Base-by-base conservation (phyloP, 1,284 basidiomycete species). In the Schizopora paradoxa region DNA sequence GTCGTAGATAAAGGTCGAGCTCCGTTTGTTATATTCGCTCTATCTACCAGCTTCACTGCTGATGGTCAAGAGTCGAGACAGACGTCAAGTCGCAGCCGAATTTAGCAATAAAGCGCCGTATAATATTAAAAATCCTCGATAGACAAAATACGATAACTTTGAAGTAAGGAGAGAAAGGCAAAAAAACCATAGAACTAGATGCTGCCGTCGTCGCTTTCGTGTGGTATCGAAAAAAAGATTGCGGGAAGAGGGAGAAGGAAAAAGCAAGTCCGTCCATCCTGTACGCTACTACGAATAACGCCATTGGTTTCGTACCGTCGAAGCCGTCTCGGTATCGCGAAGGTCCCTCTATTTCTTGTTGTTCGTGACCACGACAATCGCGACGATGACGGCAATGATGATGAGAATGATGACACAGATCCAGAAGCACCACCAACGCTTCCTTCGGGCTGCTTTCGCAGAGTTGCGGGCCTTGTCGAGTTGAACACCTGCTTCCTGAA, bases 351-450 rank as follows among this genome's bases (percentile, higher is more conserved):
- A n/a, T n/a, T 63, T 56, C 23, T 54, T 54, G 14, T 8, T 52
- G 41, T 56, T 60, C 40, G 56, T 56, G 1, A 45, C 14, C 25
- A 82, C 66, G 18, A 77, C 69, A 40, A 85, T 68, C 1, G 64
- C 83, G 22, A 87, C 64, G 28, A 85, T 66, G 47, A 82, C 71
- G 33, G 66, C 85, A 47, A 86, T 61, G 46, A 87, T 79, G 44
- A 73, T 71, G 44, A 89, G 66, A 51, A 88, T 58, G 51, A 79
- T 67, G 47, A 88, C 54, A 47, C 74, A 63, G 58, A 88, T 79
- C 66, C 77, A 66, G 76, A 92, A 91, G 69, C 91, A 93, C 61
- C 92, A 91, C 88, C 89, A 91, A 53, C 89, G 82, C 76, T 96
- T 97, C 69, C 86, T 91, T 52, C 95, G 82, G 19, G 92, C 93